Conservation (phyloP, 2,329 filamentous ascomycete species). For the Colletotrichum lupini region DNA sequence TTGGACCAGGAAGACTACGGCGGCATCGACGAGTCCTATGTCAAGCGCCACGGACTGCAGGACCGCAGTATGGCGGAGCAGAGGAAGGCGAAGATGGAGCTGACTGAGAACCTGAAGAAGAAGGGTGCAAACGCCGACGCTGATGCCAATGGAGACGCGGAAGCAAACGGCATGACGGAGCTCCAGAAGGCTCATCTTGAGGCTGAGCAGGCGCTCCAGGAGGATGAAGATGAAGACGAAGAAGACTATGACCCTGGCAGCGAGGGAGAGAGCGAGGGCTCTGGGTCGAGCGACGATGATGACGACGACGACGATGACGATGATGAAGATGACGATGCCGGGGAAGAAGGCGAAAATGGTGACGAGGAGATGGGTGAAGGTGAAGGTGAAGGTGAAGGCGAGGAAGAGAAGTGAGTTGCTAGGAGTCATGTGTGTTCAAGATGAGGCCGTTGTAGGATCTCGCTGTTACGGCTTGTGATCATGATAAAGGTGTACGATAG, state of each 20-base stretch:
- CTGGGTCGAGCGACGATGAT: conserved; percentile 63
- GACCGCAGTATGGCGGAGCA: conserved; percentile 77
- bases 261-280: conserved; percentile 69
- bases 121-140: conserved; percentile 54
- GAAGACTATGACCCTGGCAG: conserved; percentile 75
- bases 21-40: conserved; percentile 71
- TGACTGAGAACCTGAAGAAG: conserved; percentile 69
- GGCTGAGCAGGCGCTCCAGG: conserved; percentile 63
- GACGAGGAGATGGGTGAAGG: conserved; percentile 30
- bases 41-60: conserved; percentile 70
- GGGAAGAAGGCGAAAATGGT: conserved; percentile 47
- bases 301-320: conserved; percentile 64
- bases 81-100: conserved; percentile 71
- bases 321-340: conserved; percentile 54
- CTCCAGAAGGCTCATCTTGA: conserved; percentile 62
- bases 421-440: not conserved
- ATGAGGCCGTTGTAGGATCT: not conserved
- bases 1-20: conserved; percentile 75
- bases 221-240: conserved; percentile 73
- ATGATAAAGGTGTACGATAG: not conserved
- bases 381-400: conserved; percentile 11
- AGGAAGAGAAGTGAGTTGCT: not conserved
- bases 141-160: conserved; percentile 45
- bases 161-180: conserved; percentile 56
- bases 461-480: not conserved